A percentile compares a stretch with the other conserved stretches of the same genome.
These are phyloP conservation scores for Podospora sp. DNA, from an alignment of 495 filamentous ascomycete genomes.

Conservation along the genomic window DNA sequence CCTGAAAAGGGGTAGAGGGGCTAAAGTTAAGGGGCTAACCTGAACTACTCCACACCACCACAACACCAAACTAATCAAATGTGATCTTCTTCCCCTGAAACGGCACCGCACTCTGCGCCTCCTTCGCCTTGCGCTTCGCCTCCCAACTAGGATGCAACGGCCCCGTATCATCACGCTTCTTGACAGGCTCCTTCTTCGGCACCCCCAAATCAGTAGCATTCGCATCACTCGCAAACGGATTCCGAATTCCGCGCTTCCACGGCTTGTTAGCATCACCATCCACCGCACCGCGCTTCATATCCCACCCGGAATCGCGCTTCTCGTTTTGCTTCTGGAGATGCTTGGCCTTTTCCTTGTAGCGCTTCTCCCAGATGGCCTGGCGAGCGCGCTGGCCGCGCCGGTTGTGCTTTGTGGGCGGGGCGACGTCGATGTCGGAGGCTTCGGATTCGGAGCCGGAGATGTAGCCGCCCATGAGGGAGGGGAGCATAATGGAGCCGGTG, in stretches of 20 bases:
- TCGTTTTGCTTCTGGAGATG: conserved; percentile 28
- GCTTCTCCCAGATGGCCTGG: conserved; percentile 88
- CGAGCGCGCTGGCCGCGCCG: conserved; percentile 86
- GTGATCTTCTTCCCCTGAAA: conserved; percentile 89
- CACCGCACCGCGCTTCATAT: conserved; percentile 50
- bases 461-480: conserved; percentile 87
- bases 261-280: conserved; percentile 42
- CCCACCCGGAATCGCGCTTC: conserved; percentile 54
- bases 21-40: neutral
- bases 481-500: conserved; percentile 73
- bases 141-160: conserved; percentile 92
- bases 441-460: conserved; percentile 79
- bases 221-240: conserved; percentile 22
- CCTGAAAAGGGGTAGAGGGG: too few relatives aligned
- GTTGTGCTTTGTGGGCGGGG: conserved; percentile 82
- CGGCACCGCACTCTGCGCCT: conserved; percentile 58
- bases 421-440: conserved; percentile 54
- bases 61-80: conserved; percentile 65
- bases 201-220: conserved; percentile 17
- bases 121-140: conserved; percentile 84
- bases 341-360: conserved; percentile 59
- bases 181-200: conserved; percentile 14
- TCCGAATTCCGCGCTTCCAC: conserved; percentile 48
- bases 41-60: neutral
- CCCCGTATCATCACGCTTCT: conserved; percentile 61